Percentiles rank a stretch among this genome's conserved stretches.
Conservation (phyloP, 2,329 filamentous ascomycete genomes). For the Microsporum audouinii region DNA sequence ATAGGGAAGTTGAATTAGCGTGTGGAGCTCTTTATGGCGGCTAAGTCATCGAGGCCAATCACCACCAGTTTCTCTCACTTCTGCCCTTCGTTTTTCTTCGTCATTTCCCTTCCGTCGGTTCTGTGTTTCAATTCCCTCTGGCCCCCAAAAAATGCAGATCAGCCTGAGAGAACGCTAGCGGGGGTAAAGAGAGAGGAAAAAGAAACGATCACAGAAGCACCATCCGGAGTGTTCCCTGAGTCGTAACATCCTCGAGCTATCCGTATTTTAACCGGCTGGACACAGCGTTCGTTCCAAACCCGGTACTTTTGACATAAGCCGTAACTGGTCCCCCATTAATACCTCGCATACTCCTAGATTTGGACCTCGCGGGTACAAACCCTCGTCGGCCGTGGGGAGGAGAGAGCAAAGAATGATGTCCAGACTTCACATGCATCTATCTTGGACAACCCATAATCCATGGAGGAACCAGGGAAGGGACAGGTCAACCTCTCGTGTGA, state of each 20-base stretch:
- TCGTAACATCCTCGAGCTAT: not conserved
- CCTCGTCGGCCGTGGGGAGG: not conserved
- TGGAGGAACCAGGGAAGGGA: not conserved
- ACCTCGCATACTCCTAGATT: not conserved
- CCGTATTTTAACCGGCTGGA: not conserved
- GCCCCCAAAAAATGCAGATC: conserved; percentile 4
- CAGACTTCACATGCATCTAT: not conserved
- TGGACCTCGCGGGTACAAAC: not conserved
- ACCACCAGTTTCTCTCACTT: not conserved
- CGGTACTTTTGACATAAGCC: not conserved
- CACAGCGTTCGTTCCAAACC: not conserved
- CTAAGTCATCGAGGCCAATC: not conserved
- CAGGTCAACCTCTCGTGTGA: not conserved
- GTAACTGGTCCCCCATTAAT: not conserved
- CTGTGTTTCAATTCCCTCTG: conserved; percentile 3
- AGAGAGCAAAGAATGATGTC: not conserved
- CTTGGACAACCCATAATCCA: not conserved
- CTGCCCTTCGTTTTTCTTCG: not conserved
- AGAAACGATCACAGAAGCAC: not conserved
- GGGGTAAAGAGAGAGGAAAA: not conserved
- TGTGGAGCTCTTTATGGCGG: not conserved
- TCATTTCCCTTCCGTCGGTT: conserved; percentile 2
- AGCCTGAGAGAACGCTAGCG: not conserved
- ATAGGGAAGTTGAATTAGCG: not conserved
- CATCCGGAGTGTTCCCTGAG: not conserved